Evolutionary conservation across 352 stramenopile species (phyloP), one percentile per base, ranked within the genome.

Genomic region (Pseudoperonospora humuli): DNA sequence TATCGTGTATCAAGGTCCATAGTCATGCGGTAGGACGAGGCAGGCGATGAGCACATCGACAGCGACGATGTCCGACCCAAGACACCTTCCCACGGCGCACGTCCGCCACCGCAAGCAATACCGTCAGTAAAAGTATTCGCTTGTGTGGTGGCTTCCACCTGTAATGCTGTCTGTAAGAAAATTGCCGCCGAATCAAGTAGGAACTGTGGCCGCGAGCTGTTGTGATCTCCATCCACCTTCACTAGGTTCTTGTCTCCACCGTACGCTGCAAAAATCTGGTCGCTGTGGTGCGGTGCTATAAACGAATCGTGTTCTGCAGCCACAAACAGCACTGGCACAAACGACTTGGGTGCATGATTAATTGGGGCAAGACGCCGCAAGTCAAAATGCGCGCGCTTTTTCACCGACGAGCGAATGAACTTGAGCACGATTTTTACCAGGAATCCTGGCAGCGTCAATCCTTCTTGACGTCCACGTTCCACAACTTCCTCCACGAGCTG

Each of bases 231-330:
- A 37, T 97, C 81, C 4, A 99, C 95, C 39, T 98, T 87, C 8
- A 98, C 91, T 2, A 99, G 61, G 55, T 99, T 98, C 61, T 99
- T 99, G 69, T 98, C 95, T 10, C 96, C 96, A 1, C 86, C 95
- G 56, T 99, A 99, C 32, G 80, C 73, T 11, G 61, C 76, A 62
- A 69, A 89, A 9, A 90, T 66, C 44, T 79, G 64, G 28, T 87
- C 73, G 36, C 76, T 92, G 45, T 97, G 89, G 39, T 95, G 79
- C 8, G 83, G 79, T 5, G 52, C 64, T 27, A 97, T 87, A 61
- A 99, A 99, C 32, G 97, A 84, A 69, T 99, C 96, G 34, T 95
- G 78, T 39, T 96, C 78, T 5, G 86, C 96, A 3, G 93, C 93
- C 3, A 92, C 73, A 68, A 99, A 98, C 11, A 99, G 71, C 21